Conservation (phyloP, 352 stramenopile genomes). For the Phytophthora palmivora region DNA sequence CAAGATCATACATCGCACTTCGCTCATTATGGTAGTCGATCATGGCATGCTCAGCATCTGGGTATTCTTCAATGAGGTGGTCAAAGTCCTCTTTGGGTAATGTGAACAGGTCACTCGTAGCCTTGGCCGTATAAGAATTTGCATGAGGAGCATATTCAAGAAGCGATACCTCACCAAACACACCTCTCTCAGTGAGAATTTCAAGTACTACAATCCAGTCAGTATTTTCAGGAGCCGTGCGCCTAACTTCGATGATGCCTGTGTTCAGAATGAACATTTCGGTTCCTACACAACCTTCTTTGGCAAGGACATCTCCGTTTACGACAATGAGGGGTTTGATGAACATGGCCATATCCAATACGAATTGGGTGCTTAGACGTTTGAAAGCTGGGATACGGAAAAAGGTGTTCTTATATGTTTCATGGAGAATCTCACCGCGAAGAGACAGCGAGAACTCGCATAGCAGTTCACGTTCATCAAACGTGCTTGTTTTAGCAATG, state of each 20-base stretch:
- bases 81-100: slow-evolving; percentile 86
- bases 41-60: slow-evolving; percentile 69
- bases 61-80: slow-evolving; percentile 79
- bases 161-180: slow-evolving; percentile 77
- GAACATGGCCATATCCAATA: slow-evolving; percentile 88
- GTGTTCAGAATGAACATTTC: slow-evolving; percentile 89
- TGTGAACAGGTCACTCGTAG: slow-evolving; percentile 79
- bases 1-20: slow-evolving; percentile 67
- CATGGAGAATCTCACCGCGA: slow-evolving; percentile 74
- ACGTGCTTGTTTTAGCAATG: slow-evolving; percentile 77
- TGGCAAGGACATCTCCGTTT: slow-evolving; percentile 66
- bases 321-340: slow-evolving; percentile 85
- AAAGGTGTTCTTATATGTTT: slow-evolving; percentile 81
- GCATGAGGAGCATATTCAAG: slow-evolving; percentile 78
- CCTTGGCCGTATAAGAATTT: slow-evolving; percentile 80
- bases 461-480: slow-evolving; percentile 78
- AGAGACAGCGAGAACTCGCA: slow-evolving; percentile 81
- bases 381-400: slow-evolving; percentile 78
- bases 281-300: slow-evolving; percentile 68
- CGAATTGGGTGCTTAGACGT: slow-evolving; percentile 75
- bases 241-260: slow-evolving; percentile 74
- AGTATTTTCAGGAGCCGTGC: slow-evolving; percentile 52
- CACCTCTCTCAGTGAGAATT: slow-evolving; percentile 67
- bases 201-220: slow-evolving; percentile 81
- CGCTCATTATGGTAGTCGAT: slow-evolving; percentile 67